A percentile compares a stretch with the other conserved stretches of the same genome.
Evolutionary conservation across 2,329 filamentous ascomycete genomes (phyloP).

Genomic region (Clarireedia monteithiana): DNA sequence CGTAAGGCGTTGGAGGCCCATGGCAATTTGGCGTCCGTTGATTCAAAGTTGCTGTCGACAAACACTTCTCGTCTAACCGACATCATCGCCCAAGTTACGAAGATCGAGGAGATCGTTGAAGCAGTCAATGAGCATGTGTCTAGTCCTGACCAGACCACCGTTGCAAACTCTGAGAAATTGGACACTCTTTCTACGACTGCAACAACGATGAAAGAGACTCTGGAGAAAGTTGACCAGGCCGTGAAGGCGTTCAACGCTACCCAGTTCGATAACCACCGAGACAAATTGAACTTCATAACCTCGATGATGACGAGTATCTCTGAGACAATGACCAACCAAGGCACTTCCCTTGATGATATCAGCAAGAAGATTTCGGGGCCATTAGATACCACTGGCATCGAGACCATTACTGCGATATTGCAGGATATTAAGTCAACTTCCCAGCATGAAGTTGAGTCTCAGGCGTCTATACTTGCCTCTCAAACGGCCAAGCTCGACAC

Average conservation of each 20-base stretch:
- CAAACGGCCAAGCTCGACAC: conserved; percentile 5
- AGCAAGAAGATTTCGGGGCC: conserved; percentile 6
- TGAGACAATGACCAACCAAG: conserved; percentile 9
- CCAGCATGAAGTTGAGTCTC: not conserved
- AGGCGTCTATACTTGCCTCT: not conserved
- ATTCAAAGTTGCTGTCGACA: conserved; percentile 16
- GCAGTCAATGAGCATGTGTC: conserved; percentile 12
- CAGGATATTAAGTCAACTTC: conserved; percentile 1
- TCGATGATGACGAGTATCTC: conserved; percentile 10
- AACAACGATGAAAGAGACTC: conserved; percentile 11
- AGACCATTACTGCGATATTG: conserved; percentile 2
- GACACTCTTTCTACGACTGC: conserved; percentile 12
- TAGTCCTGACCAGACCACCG: conserved; percentile 2
- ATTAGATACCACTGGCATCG: conserved; percentile 7
- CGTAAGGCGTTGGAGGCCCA: conserved; percentile 16
- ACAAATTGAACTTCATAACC: conserved; percentile 8
- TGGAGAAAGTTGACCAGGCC: conserved; percentile 5
- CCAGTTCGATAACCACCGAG: conserved; percentile 7
- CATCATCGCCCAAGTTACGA: conserved; percentile 13
- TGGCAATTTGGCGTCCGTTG: conserved; percentile 16
- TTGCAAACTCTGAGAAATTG: conserved; percentile 9
- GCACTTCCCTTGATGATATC: conserved; percentile 8
- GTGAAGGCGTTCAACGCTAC: conserved; percentile 9
- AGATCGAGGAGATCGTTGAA: conserved; percentile 13
- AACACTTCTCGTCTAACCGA: conserved; percentile 15